Percentiles rank a stretch among this genome's conserved stretches.
phyloP scores from a whole-genome alignment of 2,329 filamentous ascomycete species.

The Teratosphaeria nubilosa region DNA sequence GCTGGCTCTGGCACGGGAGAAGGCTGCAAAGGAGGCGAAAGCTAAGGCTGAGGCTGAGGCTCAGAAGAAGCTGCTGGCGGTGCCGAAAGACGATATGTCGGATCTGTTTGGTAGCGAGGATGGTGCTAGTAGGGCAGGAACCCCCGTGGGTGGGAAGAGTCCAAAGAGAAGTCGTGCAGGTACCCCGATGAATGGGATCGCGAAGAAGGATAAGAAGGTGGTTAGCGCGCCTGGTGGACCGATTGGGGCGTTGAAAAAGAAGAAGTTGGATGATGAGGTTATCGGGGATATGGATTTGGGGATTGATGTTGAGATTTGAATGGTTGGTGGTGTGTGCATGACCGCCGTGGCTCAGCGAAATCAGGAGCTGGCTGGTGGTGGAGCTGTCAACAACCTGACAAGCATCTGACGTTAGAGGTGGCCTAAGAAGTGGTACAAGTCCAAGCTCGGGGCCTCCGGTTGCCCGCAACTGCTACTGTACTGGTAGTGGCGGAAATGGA shows the following conservation, averaged over 20 bases:
- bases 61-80: conserved; percentile 35
- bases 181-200: conserved; percentile 25
- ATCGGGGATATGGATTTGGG: conserved; percentile 82
- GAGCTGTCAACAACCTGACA: too few species aligned
- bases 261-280: conserved; percentile 83
- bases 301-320: conserved; percentile 77
- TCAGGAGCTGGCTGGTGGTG: too few species aligned
- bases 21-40: conserved; percentile 45
- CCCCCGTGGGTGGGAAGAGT: conserved; percentile 37
- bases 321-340: neutral
- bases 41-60: conserved; percentile 41
- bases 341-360: too few species aligned
- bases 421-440: too few species aligned
- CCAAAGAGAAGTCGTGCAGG: conserved; percentile 32
- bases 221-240: conserved; percentile 16
- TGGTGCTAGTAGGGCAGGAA: conserved; percentile 34
- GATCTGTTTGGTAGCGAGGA: conserved; percentile 36
- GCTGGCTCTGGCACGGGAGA: conserved; percentile 35
- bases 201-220: conserved; percentile 41
- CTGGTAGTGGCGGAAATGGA: too few species aligned
- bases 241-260: conserved; percentile 37
- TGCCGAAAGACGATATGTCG: conserved; percentile 30
- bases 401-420: too few species aligned
- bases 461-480: too few species aligned
- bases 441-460: too few species aligned